phyloP scores from a whole-genome alignment of 257 asterid species.

The Plantago elongata region DNA sequence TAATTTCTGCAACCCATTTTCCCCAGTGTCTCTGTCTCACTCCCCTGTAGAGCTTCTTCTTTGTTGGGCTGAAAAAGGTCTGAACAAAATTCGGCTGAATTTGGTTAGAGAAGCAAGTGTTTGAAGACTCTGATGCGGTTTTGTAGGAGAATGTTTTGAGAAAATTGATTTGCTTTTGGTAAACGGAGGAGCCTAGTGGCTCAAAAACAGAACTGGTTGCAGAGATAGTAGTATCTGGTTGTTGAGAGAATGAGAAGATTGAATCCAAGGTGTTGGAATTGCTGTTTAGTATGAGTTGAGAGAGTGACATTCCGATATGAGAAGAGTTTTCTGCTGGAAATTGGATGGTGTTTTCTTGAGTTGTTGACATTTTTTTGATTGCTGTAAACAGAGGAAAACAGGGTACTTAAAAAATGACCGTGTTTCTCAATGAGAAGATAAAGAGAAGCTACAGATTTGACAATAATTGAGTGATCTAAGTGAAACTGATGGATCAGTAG shows the following conservation, averaged over 20 bases:
- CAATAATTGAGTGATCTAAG: slow-evolving; percentile 15
- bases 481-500: slow-evolving; percentile 24
- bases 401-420: slow-evolving; percentile 31
- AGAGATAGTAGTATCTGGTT: slow-evolving; percentile 5
- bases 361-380: slow-evolving; percentile 33
- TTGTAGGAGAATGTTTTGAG: slow-evolving; percentile 46
- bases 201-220: slow-evolving; percentile 21
- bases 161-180: slow-evolving; percentile 56
- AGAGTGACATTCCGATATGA: slow-evolving; percentile 46
- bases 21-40: slow-evolving; percentile 99
- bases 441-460: neutral
- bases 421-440: slow-evolving; percentile 12
- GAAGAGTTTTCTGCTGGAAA: slow-evolving; percentile 26
- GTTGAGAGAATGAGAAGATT: slow-evolving; percentile 57
- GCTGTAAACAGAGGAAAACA: slow-evolving; percentile 15
- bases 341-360: slow-evolving; percentile 26
- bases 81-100: slow-evolving; percentile 22
- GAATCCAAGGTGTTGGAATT: slow-evolving; percentile 78
- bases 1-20: slow-evolving; percentile 93
- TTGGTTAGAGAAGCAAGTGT: slow-evolving; percentile 16
- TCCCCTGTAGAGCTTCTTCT: slow-evolving; percentile 83
- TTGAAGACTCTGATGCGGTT: slow-evolving; percentile 22
- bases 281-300: slow-evolving; percentile 57
- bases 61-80: slow-evolving; percentile 40
- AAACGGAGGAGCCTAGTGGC: slow-evolving; percentile 72